Conservation (phyloP, 805 yeast species). For the Lipomyces yamadae region DNA sequence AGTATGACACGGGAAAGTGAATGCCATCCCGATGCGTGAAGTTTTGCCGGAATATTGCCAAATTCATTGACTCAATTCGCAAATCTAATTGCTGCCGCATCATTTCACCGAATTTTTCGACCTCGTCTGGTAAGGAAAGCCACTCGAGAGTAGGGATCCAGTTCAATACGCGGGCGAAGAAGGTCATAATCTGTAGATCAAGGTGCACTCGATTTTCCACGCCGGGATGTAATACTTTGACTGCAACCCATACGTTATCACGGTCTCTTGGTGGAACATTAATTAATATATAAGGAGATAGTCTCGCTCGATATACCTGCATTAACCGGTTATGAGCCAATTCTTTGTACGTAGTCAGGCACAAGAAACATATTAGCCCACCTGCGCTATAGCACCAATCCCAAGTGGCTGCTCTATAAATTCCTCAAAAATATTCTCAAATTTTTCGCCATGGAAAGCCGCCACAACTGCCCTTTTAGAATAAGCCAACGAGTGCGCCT, state of each 20-base stretch:
- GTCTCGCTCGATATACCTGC: conserved; percentile 73
- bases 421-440: conserved; percentile 81
- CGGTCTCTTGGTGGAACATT: conserved; percentile 28
- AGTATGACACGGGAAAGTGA: conserved; percentile 79
- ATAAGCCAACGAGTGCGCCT: conserved; percentile 65
- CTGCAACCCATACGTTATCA: conserved; percentile 63
- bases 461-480: conserved; percentile 64
- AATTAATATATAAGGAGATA: conserved; percentile 48
- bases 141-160: conserved; percentile 94
- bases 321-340: not conserved
- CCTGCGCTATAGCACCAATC: conserved; percentile 97
- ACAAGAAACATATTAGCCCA: not conserved
- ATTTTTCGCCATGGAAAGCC: conserved; percentile 59
- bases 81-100: conserved; percentile 90
- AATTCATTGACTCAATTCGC: conserved; percentile 84
- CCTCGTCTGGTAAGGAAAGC: conserved; percentile 94
- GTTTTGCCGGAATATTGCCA: conserved; percentile 70
- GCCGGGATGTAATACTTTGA: conserved; percentile 89
- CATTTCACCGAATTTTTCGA: conserved; percentile 78
- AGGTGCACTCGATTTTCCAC: conserved; percentile 74
- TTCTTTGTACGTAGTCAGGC: not conserved
- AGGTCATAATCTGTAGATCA: conserved; percentile 81
- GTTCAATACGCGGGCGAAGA: conserved; percentile 74
- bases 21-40: conserved; percentile 64
- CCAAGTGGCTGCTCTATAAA: conserved; percentile 81